Conservation (phyloP, 1,139 yeast genomes). For the Maudiozyma humilis region DNA sequence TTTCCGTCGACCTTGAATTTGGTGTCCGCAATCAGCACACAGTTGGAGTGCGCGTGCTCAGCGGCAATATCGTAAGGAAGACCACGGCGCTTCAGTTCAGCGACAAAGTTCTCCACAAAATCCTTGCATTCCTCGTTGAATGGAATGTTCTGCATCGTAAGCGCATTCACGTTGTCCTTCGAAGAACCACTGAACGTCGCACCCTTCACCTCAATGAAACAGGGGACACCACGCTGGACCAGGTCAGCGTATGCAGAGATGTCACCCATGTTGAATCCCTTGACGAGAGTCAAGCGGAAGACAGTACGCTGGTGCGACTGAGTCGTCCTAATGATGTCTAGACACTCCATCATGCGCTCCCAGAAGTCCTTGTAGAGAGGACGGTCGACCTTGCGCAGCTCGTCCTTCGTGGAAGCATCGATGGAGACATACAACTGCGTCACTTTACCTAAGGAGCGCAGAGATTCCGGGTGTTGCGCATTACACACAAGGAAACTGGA, state of each 20-base stretch:
- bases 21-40: conserved; percentile 73
- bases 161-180: conserved; percentile 71
- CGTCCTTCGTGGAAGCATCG: conserved; percentile 80
- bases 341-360: conserved; percentile 76
- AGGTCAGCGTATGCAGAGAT: conserved; percentile 81
- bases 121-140: conserved; percentile 81
- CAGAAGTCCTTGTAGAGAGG: conserved; percentile 87
- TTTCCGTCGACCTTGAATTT: conserved; percentile 60
- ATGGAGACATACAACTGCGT: conserved; percentile 89
- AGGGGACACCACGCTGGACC: conserved; percentile 73
- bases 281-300: conserved; percentile 80
- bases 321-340: conserved; percentile 64
- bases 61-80: conserved; percentile 78
- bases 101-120: conserved; percentile 58
- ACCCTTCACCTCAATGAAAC: conserved; percentile 87
- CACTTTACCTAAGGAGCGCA: conserved; percentile 60
- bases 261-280: conserved; percentile 84
- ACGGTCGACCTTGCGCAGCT: conserved; percentile 75
- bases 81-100: conserved; percentile 55
- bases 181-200: conserved; percentile 91
- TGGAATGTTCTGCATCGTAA: conserved; percentile 93
- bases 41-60: conserved; percentile 92
- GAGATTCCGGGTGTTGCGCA: conserved; percentile 89
- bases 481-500: conserved; percentile 88
- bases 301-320: conserved; percentile 85